phyloP scores from a whole-genome alignment of 805 yeast species.

The Deakozyma indianensis region DNA sequence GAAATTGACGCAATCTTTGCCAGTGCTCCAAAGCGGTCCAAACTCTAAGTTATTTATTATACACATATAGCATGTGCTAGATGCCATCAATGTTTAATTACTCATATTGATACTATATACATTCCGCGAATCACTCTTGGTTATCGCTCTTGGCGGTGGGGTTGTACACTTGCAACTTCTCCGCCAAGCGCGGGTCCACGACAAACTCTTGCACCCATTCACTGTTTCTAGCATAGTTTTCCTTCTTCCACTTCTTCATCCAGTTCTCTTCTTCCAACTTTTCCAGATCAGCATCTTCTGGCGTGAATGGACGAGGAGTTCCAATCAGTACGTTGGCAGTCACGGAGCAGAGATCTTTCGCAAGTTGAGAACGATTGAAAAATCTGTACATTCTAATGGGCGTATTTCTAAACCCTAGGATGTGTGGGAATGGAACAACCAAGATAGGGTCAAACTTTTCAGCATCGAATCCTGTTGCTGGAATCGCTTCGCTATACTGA shows the following conservation, averaged over 20 bases:
- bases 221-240: slow-evolving; percentile 57
- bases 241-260: slow-evolving; percentile 51
- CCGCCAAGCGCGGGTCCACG: slow-evolving; percentile 53
- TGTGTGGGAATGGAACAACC: slow-evolving; percentile 61
- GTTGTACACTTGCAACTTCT: slow-evolving; percentile 26
- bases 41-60: slow-evolving; percentile 1
- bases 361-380: slow-evolving; percentile 58
- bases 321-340: slow-evolving; percentile 42
- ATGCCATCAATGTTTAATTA: too few relatives aligned
- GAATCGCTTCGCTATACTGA: slow-evolving; percentile 37
- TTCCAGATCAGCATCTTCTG: slow-evolving; percentile 23
- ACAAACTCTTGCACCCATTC: slow-evolving; percentile 77
- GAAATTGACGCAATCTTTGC: slow-evolving; percentile 4
- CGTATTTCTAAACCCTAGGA: slow-evolving; percentile 63
- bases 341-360: slow-evolving; percentile 45
- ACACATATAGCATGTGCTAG: background rate
- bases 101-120: background rate
- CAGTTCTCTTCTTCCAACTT: slow-evolving; percentile 5
- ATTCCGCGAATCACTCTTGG: background rate
- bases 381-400: slow-evolving; percentile 68
- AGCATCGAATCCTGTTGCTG: slow-evolving; percentile 49
- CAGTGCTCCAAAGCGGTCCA: slow-evolving; percentile 1
- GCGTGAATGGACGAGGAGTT: slow-evolving; percentile 37
- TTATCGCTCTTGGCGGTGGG: background rate
- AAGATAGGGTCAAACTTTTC: slow-evolving; percentile 42